Base-by-base conservation (phyloP, 441 rosid genomes). In the Sinapis alba region DNA sequence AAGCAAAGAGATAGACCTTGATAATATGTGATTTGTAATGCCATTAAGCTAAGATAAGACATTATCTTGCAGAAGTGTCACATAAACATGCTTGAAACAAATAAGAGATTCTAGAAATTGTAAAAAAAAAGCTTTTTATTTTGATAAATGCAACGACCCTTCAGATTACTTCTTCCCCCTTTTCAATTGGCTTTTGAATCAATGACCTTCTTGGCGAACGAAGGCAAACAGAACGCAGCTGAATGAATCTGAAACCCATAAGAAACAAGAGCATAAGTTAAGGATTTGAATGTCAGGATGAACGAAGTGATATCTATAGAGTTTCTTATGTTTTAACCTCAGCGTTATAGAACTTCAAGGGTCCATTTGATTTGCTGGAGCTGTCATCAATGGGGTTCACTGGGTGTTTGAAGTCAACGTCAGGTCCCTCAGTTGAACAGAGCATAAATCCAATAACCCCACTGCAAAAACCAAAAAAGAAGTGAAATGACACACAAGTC, bases 381-480 rank as follows among this genome's bases (percentile, higher is more conserved):
- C 47, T 74, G 21, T 75, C 80, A 57, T 82, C 63, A 19, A 92
- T 67, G 7, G 88, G 85, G 78, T 87, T 89, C 34, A 86, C 69
- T 1, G 96, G 91, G 51, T 73, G 70, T 51, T 79, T 85, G 87
- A 92, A 90, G 77, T 92, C 89, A 16, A 92, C 92, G 3, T 78
- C 34, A 56, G 88, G 90, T 28, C 97, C 97, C 74, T 84, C 92
- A 0, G 84, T 87, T 11, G 97, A 85, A 78, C 98, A 92, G 27
- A 92, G 93, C 90, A 92, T 81, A 85, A 85, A 89, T 54, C 98
- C 94, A 20, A 88, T 89, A 54, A 87, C 89, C 26, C 97, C 97
- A 74, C 93, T 88, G 89, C 67, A 75, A 71, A 4, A 43, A 16
- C n/a, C 10, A 4, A 27, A 26, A 54, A 8, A 50, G 54, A 1